A percentile compares a stretch with the other conserved stretches of the same genome.
Conservation (phyloP, 73 alveolate genomes). For the Uronychia binucleata region DNA sequence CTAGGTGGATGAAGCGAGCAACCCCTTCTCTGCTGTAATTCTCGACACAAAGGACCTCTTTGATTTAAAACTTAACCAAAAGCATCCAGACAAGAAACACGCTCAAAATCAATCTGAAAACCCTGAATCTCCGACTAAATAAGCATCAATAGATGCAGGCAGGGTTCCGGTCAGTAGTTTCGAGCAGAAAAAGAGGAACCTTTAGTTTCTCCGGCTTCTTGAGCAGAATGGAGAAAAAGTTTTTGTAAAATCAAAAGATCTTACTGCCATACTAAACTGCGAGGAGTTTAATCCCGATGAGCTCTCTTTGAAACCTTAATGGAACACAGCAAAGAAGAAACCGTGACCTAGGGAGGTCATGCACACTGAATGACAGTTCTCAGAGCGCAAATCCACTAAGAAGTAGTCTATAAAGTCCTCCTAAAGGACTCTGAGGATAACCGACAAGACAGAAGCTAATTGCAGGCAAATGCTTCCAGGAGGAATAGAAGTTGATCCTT, state of each 20-base stretch:
- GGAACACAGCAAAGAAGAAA: neutral
- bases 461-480: too few relatives aligned
- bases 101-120: neutral
- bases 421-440: too few relatives aligned
- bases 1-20: neutral
- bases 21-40: neutral
- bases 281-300: neutral
- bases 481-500: too few relatives aligned
- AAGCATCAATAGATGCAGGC: neutral
- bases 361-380: too few relatives aligned
- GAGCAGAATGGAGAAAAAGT: neutral
- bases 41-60: neutral
- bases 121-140: neutral
- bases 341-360: too few relatives aligned
- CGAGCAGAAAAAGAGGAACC: neutral
- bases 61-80: neutral
- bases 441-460: too few relatives aligned
- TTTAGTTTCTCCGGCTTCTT: neutral
- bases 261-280: neutral
- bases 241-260: neutral
- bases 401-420: too few relatives aligned
- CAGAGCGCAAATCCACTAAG: too few relatives aligned
- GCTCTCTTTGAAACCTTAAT: neutral
- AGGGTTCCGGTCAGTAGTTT: neutral
- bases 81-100: neutral